These are phyloP conservation scores for Apostasia shenzhenica DNA, from an alignment of 106 monocot species.

Conservation along the genomic window DNA sequence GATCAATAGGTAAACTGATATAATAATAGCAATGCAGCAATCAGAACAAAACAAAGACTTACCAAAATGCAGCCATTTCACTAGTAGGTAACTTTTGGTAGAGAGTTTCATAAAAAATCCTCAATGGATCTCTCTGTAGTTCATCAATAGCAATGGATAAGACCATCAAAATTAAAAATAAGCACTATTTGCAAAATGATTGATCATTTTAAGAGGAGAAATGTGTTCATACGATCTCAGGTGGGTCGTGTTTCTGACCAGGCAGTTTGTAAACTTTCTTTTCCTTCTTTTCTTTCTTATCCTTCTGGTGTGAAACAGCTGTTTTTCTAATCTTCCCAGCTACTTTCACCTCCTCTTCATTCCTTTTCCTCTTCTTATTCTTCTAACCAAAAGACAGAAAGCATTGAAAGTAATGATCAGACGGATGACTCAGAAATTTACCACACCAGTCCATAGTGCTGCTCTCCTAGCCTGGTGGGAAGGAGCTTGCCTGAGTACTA, in stretches of 20 bases:
- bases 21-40: not conserved
- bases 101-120: conserved; percentile 88
- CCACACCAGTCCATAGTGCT: not conserved
- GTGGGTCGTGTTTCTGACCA: conserved; percentile 87
- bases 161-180: not conserved
- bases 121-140: conserved; percentile 79
- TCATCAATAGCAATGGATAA: not conserved
- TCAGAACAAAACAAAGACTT: conserved; percentile 10
- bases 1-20: not conserved
- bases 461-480: too few relatives aligned
- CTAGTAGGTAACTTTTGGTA: conserved; percentile 73
- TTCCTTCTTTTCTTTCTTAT: conserved; percentile 46
- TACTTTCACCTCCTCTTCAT: conserved; percentile 10
- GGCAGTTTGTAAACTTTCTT: conserved; percentile 74
- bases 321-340: conserved; percentile 10
- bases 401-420: not conserved
- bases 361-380: conserved; percentile 18
- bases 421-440: not conserved
- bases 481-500: too few relatives aligned
- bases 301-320: conserved; percentile 1
- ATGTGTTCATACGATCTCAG: conserved; percentile 43
- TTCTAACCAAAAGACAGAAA: not conserved
- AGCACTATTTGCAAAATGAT: not conserved
- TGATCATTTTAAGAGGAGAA: not conserved
- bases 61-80: conserved; percentile 88